Percentiles rank a stretch among this genome's conserved stretches.
Conservation (phyloP, 352 stramenopile genomes). For the Phytophthora constricta region DNA sequence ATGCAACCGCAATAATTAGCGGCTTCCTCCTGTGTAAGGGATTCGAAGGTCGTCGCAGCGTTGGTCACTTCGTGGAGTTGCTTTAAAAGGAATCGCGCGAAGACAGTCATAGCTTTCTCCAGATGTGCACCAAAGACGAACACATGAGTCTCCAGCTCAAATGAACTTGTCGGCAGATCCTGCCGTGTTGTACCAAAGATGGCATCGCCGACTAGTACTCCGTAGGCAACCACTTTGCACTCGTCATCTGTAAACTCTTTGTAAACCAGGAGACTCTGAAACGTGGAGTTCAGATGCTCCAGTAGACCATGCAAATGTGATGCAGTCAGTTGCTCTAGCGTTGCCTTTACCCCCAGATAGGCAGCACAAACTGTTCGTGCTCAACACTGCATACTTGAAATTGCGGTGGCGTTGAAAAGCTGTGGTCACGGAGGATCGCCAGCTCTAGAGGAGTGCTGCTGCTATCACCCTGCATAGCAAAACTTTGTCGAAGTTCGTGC, state of each 20-base stretch:
- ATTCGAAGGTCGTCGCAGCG: constrained; percentile 8
- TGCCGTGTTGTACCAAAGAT: constrained; percentile 14
- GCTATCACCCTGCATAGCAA: constrained; percentile 9
- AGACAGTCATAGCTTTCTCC: constrained; percentile 56
- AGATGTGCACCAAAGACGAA: constrained; percentile 44
- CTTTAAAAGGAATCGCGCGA: constrained; percentile 56
- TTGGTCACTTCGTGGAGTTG: constrained; percentile 42
- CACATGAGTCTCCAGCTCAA: constrained; percentile 46
- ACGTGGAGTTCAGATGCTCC: constrained; percentile 13
- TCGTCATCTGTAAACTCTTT: constrained; percentile 38
- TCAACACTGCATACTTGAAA: constrained; percentile 30
- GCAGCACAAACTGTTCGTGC: constrained; percentile 26
- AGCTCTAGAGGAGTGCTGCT: constrained; percentile 15
- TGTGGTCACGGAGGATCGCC: constrained; percentile 21
- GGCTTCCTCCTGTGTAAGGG: constrained; percentile 18
- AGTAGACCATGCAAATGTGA: constrained; percentile 22
- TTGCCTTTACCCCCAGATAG: constrained; percentile 36
- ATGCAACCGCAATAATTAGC: constrained; percentile 17
- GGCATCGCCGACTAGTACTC: constrained; percentile 35
- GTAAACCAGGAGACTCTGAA: constrained; percentile 11
- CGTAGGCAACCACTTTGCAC: constrained; percentile 24
- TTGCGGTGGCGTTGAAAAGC: background rate
- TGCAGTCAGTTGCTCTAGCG: constrained; percentile 28
- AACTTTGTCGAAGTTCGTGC: constrained; percentile 39
- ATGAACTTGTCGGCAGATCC: constrained; percentile 7